A percentile compares a stretch with the other conserved stretches of the same genome.
phyloP scores from a whole-genome alignment of 257 asterid species.

The Jasminum sambac region DNA sequence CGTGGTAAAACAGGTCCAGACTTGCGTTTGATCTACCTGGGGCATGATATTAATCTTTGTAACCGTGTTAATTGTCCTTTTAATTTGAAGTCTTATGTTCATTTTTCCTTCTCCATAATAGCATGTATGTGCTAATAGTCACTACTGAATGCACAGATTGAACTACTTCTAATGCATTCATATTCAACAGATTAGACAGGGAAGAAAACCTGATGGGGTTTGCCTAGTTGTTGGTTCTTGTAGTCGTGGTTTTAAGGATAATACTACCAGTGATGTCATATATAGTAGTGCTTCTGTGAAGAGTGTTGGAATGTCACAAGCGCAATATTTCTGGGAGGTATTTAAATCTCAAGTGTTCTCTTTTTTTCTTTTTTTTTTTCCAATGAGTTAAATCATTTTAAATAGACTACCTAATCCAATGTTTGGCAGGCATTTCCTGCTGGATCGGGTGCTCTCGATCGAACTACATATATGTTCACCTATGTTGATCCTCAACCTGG shows the following conservation, averaged over 20 bases:
- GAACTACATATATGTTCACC: slow-evolving; percentile 97
- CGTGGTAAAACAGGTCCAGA: slow-evolving; percentile 77
- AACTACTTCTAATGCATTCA: slow-evolving; percentile 31
- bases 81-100: not conserved
- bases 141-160: not conserved
- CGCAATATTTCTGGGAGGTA: slow-evolving; percentile 98
- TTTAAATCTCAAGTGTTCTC: slow-evolving; percentile 9
- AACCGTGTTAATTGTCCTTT: not conserved
- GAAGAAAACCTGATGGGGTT: slow-evolving; percentile 90
- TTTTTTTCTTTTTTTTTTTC: not conserved
- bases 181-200: slow-evolving; percentile 69
- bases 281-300: slow-evolving; percentile 71
- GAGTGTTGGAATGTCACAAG: slow-evolving; percentile 68
- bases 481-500: slow-evolving; percentile 84
- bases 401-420: slow-evolving; percentile 14
- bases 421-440: slow-evolving; percentile 89
- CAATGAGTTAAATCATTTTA: not conserved
- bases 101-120: not conserved
- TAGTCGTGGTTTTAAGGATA: slow-evolving; percentile 74
- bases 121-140: not conserved
- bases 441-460: slow-evolving; percentile 78
- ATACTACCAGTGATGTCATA: slow-evolving; percentile 78
- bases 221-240: slow-evolving; percentile 98
- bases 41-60: not conserved
- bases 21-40: not conserved